phyloP scores from a whole-genome alignment of 2,329 filamentous ascomycete species.

The Trichoderma sp. region DNA sequence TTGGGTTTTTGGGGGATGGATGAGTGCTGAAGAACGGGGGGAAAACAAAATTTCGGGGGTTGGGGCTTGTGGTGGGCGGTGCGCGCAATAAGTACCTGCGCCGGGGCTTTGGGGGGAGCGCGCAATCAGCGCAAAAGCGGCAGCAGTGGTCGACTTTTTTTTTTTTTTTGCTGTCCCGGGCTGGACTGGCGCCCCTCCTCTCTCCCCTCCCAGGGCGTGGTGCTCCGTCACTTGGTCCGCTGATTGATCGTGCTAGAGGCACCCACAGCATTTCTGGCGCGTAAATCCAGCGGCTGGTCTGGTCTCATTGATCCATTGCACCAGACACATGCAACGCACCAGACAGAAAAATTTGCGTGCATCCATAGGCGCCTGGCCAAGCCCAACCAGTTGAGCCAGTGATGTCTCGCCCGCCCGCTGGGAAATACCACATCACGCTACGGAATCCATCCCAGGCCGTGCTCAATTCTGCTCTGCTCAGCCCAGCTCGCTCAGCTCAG shows the following conservation, averaged over 20 bases:
- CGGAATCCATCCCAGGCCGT: not conserved
- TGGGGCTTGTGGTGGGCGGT: slow-evolving; percentile 33
- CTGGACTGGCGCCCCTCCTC: slow-evolving; percentile 16
- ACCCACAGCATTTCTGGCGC: slow-evolving; percentile 17
- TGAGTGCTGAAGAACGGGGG: slow-evolving; percentile 32
- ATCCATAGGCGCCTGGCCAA: not conserved
- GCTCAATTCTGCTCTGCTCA: not conserved
- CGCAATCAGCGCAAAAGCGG: slow-evolving; percentile 35
- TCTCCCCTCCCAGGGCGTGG: slow-evolving; percentile 16
- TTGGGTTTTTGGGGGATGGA: slow-evolving; percentile 26
- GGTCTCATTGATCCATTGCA: not conserved
- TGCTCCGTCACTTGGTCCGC: not conserved
- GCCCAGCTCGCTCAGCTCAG: not conserved
- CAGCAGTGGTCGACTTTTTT: slow-evolving; percentile 22
- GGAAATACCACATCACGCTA: not conserved
- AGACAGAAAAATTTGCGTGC: slow-evolving; percentile 10
- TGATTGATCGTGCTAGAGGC: slow-evolving; percentile 17
- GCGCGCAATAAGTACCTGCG: slow-evolving; percentile 37
- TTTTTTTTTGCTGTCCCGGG: not conserved
- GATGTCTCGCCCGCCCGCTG: not conserved
- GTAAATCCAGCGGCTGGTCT: not conserved
- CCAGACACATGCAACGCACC: not conserved
- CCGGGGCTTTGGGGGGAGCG: slow-evolving; percentile 24
- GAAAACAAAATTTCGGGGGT: slow-evolving; percentile 31
- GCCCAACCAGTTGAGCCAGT: not conserved